Percentiles rank a stretch among this genome's conserved stretches.
phyloP scores from a whole-genome alignment of 208 protist genomes.

The Naegleria gruberi region DNA sequence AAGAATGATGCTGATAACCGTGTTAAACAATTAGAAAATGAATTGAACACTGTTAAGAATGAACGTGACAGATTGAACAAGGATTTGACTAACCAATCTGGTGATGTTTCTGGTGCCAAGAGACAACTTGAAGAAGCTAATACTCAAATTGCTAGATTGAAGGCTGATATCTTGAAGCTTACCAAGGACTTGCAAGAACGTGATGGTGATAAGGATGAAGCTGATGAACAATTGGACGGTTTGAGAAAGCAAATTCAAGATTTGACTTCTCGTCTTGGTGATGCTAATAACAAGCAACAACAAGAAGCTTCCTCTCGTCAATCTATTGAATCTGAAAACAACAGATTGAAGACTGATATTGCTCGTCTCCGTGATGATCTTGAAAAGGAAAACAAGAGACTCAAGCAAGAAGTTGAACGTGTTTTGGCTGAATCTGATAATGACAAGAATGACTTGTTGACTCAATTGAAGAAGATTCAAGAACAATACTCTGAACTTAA shows the following conservation, averaged over 20 bases:
- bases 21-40: background rate
- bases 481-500: background rate
- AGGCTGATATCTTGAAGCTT: background rate
- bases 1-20: background rate
- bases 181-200: background rate
- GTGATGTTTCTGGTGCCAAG: background rate
- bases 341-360: background rate
- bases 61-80: background rate
- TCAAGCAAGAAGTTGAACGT: background rate
- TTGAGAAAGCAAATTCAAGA: background rate
- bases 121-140: background rate
- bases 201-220: background rate
- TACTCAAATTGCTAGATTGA: background rate
- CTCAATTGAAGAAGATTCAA: background rate
- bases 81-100: background rate
- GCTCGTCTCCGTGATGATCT: too few relatives aligned
- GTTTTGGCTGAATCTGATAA: background rate
- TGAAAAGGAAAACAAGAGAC: background rate
- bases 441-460: background rate
- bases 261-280: background rate
- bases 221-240: background rate
- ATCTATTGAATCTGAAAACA: background rate
- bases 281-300: background rate
- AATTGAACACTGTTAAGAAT: background rate
- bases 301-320: background rate